Conservation (phyloP, 805 yeast genomes). For the Sugiyamaella valdiviana region DNA sequence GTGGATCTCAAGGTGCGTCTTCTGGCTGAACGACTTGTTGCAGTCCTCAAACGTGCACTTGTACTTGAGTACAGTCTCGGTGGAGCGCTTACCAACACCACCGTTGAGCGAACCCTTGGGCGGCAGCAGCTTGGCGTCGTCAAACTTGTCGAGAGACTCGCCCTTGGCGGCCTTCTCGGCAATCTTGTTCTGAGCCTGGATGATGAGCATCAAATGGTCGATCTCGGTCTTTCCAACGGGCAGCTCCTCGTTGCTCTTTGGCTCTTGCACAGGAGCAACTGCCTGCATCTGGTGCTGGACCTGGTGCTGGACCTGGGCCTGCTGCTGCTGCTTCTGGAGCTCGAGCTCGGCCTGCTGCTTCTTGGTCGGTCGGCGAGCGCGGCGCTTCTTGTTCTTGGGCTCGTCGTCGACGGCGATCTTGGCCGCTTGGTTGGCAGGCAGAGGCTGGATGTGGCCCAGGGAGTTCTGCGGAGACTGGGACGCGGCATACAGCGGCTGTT, state of each 20-base stretch:
- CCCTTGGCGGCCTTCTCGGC: conserved; percentile 64
- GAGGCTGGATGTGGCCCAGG: not conserved
- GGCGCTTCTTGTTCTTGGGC: conserved; percentile 6
- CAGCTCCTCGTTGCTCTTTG: not conserved
- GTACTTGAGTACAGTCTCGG: conserved; percentile 25
- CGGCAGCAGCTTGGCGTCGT: conserved; percentile 17
- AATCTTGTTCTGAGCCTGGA: conserved; percentile 77
- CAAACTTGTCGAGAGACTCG: conserved; percentile 35
- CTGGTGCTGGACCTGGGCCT: conserved; percentile 5
- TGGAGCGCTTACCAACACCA: conserved; percentile 74
- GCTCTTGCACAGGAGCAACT: conserved; percentile 4
- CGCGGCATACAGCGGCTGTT: not conserved
- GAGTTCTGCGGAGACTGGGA: not conserved
- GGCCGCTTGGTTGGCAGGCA: not conserved
- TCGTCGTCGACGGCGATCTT: not conserved
- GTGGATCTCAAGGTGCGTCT: conserved; percentile 90
- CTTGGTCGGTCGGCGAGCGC: conserved; percentile 9
- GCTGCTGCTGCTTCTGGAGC: conserved; percentile 6
- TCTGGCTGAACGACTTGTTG: conserved; percentile 71
- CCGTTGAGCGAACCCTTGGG: conserved; percentile 67
- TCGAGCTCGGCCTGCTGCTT: conserved; percentile 17
- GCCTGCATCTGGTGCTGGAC: not conserved
- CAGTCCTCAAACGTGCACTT: conserved; percentile 45
- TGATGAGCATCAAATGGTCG: conserved; percentile 84
- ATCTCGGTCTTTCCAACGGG: conserved; percentile 80